These are phyloP conservation scores for Trichoderma asperellum DNA, from an alignment of 2,329 filamentous ascomycete species.

Conservation along the genomic window DNA sequence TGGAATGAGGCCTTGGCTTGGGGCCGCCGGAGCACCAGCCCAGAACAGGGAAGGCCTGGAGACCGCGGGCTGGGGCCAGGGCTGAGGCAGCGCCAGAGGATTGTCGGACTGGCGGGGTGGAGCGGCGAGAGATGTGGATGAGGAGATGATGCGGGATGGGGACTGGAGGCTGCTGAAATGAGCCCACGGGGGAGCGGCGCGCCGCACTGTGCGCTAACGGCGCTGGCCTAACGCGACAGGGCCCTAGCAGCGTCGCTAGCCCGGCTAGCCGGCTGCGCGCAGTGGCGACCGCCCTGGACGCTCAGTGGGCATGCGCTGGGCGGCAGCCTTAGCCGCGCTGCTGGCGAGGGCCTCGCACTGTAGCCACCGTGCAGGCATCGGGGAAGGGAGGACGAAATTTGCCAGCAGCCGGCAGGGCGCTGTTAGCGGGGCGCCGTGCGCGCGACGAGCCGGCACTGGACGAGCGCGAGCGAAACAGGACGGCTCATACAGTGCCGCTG, in stretches of 20 bases:
- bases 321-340: background rate
- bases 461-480: background rate
- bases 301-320: constrained; percentile 3
- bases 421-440: background rate
- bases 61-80: constrained; percentile 23
- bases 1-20: constrained; percentile 8
- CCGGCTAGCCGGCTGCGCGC: background rate
- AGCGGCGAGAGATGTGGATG: background rate
- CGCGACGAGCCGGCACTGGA: background rate
- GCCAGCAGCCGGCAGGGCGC: constrained; percentile 7
- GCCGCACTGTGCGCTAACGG: constrained; percentile 6
- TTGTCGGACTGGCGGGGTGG: background rate
- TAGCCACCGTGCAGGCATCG: constrained; percentile 4
- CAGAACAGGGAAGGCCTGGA: constrained; percentile 24
- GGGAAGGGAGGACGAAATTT: constrained; percentile 16
- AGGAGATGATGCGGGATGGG: background rate
- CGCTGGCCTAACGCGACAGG: background rate
- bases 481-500: background rate
- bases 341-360: background rate
- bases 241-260: background rate
- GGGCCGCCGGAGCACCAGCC: constrained; percentile 28
- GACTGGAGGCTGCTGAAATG: background rate
- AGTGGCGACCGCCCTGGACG: background rate
- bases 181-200: background rate
- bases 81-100: constrained; percentile 15